A percentile compares a stretch with the other conserved stretches of the same genome.
Evolutionary conservation across 2,329 filamentous ascomycete genomes (phyloP).

Genomic region (Madurella fahalii): DNA sequence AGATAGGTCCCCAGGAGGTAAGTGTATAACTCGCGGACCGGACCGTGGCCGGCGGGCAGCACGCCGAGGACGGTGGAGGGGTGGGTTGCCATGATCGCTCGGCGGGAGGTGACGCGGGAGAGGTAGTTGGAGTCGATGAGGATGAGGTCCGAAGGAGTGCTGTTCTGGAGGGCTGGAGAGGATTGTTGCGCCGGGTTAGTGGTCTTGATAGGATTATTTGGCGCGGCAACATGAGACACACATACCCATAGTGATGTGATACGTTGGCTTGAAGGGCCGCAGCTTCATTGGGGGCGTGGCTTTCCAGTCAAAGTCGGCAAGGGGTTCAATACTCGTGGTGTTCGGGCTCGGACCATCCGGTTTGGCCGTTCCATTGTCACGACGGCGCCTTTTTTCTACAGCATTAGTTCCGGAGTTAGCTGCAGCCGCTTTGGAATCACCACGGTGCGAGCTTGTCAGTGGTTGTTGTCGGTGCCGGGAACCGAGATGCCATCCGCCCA

Average conservation of each 20-base stretch:
- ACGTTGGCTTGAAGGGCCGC: slow-evolving; percentile 49
- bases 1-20: slow-evolving; percentile 46
- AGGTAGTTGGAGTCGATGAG: slow-evolving; percentile 50
- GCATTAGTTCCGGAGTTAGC: too few relatives aligned
- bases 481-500: too few relatives aligned
- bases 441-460: too few relatives aligned
- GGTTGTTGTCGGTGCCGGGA: too few relatives aligned
- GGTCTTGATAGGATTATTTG: too few relatives aligned
- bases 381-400: too few relatives aligned
- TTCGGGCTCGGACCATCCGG: too few relatives aligned
- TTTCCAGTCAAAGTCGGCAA: slow-evolving; percentile 35
- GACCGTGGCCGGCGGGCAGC: slow-evolving; percentile 35
- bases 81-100: slow-evolving; percentile 37
- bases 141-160: slow-evolving; percentile 44
- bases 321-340: slow-evolving; percentile 14
- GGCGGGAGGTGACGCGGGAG: slow-evolving; percentile 39
- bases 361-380: too few relatives aligned
- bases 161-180: slow-evolving; percentile 3
- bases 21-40: slow-evolving; percentile 46
- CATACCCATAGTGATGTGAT: slow-evolving; percentile 53
- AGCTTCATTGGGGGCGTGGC: slow-evolving; percentile 36
- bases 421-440: too few relatives aligned
- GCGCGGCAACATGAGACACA: background rate
- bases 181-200: background rate
- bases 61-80: slow-evolving; percentile 40